Conservation (phyloP, 192 early-diverging fungal species). For the Gonapodya prolifera region DNA sequence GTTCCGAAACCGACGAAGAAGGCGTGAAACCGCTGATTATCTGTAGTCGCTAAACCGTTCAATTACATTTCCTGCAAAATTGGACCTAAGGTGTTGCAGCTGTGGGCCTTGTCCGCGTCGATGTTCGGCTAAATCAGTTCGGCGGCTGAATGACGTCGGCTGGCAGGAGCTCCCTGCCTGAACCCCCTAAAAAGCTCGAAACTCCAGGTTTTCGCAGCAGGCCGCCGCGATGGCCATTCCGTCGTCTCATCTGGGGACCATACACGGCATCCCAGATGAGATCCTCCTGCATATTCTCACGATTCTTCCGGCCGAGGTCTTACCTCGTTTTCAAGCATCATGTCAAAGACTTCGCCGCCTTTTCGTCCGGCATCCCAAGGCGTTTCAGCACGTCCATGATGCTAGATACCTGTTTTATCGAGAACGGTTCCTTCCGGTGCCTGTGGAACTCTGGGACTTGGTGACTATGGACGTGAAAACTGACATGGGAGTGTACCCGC, state of each 20-base stretch:
- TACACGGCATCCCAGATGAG: not conserved
- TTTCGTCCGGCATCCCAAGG: not conserved
- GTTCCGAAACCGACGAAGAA: slow-evolving; percentile 3
- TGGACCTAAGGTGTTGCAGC: too few species aligned
- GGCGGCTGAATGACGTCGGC: too few species aligned
- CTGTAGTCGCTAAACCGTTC: too few species aligned
- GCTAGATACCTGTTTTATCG: not conserved
- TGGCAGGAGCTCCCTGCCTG: too few species aligned
- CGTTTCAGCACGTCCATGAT: not conserved
- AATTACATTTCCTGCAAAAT: too few species aligned
- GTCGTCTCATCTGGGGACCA: too few species aligned
- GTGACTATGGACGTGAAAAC: not conserved
- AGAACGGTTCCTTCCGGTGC: not conserved
- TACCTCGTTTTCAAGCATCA: not conserved
- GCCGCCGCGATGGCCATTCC: too few species aligned
- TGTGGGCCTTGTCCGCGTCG: too few species aligned
- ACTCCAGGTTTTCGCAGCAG: too few species aligned
- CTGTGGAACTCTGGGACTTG: not conserved
- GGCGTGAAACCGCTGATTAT: too few species aligned
- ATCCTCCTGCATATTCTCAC: not conserved
- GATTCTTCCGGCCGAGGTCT: not conserved
- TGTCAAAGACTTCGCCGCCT: not conserved
- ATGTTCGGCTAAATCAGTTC: too few species aligned
- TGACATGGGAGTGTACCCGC: not conserved
- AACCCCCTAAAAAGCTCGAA: too few species aligned